Evolutionary conservation across 176 grass and related monocot species (phyloP), one percentile per base, ranked within the genome.

Genomic region (Eremochloa ophiuroides): DNA sequence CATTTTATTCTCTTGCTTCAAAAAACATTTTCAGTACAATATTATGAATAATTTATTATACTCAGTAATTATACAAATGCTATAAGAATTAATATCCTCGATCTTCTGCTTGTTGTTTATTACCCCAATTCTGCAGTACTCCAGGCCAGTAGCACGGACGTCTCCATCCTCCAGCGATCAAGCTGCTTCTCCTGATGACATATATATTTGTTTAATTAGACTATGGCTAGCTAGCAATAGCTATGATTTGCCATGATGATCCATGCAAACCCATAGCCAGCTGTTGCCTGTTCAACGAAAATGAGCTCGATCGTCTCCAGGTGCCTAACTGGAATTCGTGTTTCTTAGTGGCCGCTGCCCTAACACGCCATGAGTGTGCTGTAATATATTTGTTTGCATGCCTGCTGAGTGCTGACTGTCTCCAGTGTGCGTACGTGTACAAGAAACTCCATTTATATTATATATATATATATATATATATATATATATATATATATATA

Each of bases 171-270:
- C 62, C 82, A 43, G 34, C 12, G 11, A 53, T 38, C 23, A 40
- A 23, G 26, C 29, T 17, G 43, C 44, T 75, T 47, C 41, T 50
- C 62, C 28, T 75, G 71, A 67, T 39, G n/a, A n/a, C n/a, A n/a
- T n/a, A n/a, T n/a, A n/a, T n/a, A n/a, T n/a, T n/a, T n/a, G n/a
- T n/a, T n/a, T n/a, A n/a, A n/a, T n/a, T 53, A 62, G 20, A 8
- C 2, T 17, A 38, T 48, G 29, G 62, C 20, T 62, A 42, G 55
- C 56, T 43, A 29, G 37, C 74, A 5, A 26, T 34, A 27, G 7
- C 23, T 44, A 74, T 66, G 76, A 73, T 71, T 73, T 48, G 76
- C 14, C 68, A 73, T 80, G 84, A 86, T 86, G 60, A 29, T 16
- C 62, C 39, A 27, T 33, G 29, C 43, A 80, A 58, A 46, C 63